Evolutionary conservation across 2,329 filamentous ascomycete species (phyloP), one percentile per base, ranked within the genome.

Genomic region (Colletotrichum gloeosporioides): DNA sequence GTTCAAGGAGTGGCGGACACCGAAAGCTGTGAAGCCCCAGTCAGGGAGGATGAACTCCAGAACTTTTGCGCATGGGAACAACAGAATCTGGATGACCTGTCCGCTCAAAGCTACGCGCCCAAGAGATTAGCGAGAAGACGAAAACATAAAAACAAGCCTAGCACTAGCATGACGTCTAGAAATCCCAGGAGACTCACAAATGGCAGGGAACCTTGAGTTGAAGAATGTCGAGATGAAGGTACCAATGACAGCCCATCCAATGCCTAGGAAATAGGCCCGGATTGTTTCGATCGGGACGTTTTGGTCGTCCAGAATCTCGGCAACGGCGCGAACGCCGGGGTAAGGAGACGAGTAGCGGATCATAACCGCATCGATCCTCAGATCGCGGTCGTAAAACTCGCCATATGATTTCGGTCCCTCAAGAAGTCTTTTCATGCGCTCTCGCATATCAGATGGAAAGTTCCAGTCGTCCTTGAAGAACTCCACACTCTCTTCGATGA

Each of bases 401-500:
- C 86, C 86, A 75, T 87, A 88, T 1, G 78, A 65, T 75, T 88
- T 86, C 2, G 81, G 82, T 0, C 86, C 86, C 13, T 82, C 76
- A 3, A 88, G 77, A 2, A 87, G 80, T n/a, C 79, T 79, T 69
- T 79, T 77, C 84, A 88, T 86, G 22, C 85, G 84, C n/a, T 82
- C 82, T 29, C 85, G 80, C 85, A 87, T 87, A 6, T 86, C 84
- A 3, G 82, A 78, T 0, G 86, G 86, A 53, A 88, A 87, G 78
- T 87, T 87, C 85, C 85, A 87, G 78, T 88, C 86, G 69, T 87
- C 86, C 27, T 80, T 79, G 76, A 87, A 85, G 77, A 87, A 87
- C 22, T 81, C 79, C 66, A 85, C 78, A 0, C 83, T 81, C 77
- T 87, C 85, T 3, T 79, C 71, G 10, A 88, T 75, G 65, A 87